A percentile compares a stretch with the other conserved stretches of the same genome.
These are phyloP conservation scores for Coelastrella sp. DNA, from an alignment of 139 green algal species.

Conservation along the genomic window DNA sequence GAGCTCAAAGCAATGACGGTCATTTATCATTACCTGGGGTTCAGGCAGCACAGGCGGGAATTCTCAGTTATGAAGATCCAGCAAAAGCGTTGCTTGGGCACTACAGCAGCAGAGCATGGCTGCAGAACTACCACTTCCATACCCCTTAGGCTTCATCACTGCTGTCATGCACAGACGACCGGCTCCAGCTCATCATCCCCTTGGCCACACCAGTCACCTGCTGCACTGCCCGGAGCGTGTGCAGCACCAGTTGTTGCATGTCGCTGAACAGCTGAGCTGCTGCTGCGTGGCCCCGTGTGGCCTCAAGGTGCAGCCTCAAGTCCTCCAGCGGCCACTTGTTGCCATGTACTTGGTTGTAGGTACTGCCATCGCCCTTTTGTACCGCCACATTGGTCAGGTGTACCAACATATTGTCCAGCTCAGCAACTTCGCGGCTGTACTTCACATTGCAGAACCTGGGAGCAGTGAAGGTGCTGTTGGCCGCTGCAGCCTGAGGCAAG, in stretches of 20 bases:
- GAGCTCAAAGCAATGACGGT: constrained; percentile 85
- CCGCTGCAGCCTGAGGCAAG: no score
- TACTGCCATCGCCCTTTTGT: constrained; percentile 72
- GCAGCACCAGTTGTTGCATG: constrained; percentile 58
- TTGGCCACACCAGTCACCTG: constrained; percentile 30
- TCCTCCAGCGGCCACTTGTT: constrained; percentile 81
- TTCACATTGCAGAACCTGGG: constrained; percentile 77
- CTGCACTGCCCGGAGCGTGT: constrained; percentile 63
- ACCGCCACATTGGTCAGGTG: constrained; percentile 90
- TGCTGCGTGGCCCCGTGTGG: constrained; percentile 55
- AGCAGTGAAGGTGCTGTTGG: no score
- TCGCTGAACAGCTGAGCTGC: constrained; percentile 66
- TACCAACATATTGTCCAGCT: constrained; percentile 72
- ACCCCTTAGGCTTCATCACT: no score
- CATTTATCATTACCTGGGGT: constrained; percentile 82
- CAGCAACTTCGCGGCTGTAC: constrained; percentile 69
- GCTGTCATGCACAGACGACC: not conserved
- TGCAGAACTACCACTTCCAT: no score
- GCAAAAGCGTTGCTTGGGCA: not conserved
- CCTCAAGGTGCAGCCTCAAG: constrained; percentile 73
- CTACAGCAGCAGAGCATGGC: not conserved
- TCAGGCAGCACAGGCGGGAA: constrained; percentile 2
- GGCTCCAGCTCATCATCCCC: not conserved
- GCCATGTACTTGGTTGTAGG: constrained; percentile 76
- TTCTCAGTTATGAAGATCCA: not conserved